Conservation (phyloP, 305 asterid species). For the Solanum chacoense region DNA sequence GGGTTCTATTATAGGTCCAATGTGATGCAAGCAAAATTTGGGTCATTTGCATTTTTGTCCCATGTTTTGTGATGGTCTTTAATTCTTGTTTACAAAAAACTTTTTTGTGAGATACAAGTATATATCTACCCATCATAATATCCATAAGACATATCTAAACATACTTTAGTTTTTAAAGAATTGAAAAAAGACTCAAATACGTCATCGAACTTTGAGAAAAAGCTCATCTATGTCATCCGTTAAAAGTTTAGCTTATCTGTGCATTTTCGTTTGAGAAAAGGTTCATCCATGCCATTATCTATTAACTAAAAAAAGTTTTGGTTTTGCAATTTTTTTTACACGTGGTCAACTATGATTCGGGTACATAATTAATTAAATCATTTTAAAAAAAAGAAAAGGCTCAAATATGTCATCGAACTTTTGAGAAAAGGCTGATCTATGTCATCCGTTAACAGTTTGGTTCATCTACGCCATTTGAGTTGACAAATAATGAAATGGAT, state of each 20-base stretch:
- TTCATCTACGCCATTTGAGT: background rate
- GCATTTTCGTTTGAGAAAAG: background rate
- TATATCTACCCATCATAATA: background rate
- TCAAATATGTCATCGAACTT: no score
- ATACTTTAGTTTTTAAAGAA: background rate
- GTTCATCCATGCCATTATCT: background rate
- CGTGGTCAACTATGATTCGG: background rate
- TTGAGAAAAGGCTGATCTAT: background rate
- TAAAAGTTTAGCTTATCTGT: no score
- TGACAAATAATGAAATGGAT: background rate
- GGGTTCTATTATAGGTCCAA: background rate
- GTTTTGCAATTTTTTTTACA: no score
- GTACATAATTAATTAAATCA: no score
- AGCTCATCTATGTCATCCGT: fast-evolving
- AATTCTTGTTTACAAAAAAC: background rate
- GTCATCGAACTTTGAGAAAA: background rate
- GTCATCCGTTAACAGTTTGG: background rate
- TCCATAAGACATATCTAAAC: background rate
- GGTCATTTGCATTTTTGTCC: background rate
- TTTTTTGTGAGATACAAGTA: background rate
- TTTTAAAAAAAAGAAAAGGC: no score
- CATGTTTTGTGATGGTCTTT: background rate
- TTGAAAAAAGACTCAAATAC: no score
- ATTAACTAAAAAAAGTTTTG: no score
- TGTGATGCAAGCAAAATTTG: background rate